Evolutionary conservation across 805 yeast species (phyloP), one percentile per base, ranked within the genome.

Genomic region (Zygoascus bituminiphila): DNA sequence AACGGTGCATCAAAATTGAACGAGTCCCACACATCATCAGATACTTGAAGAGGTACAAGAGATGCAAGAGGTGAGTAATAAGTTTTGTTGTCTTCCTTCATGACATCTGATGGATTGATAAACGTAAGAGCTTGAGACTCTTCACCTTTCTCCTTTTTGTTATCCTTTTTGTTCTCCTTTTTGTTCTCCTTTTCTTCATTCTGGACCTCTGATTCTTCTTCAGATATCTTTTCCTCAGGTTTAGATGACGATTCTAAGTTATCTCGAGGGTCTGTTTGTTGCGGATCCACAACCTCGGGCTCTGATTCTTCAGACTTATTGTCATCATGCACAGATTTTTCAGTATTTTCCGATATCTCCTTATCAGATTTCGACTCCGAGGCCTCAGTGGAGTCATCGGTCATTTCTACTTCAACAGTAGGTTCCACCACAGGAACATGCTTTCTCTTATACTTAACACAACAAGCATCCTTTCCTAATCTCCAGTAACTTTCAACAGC

Each of bases 401-500:
- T 22, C 12, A 8, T 15, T 29, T 33, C 23, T 2, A 44, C 48
- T 1, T 52, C 53, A 2, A 35, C 51, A 12, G 36, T 47, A 6
- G 56, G 45, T 35, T 59, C 56, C 25, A 55, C 54, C 9, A 79
- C 72, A 2, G 75, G 72, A 8, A 6, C 31, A 26, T 41, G 44
- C 44, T 19, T 41, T 14, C 8, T 23, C 54, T 70, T 75, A 45
- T 76, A 64, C 51, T 74, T 77, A 12, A 87, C 68, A 58, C 95
- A 82, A 53, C 78, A 74, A 19, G 75, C 76, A 6, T 62, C 66
- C 59, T 79, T 80, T 0, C 96, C 96, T 55, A 75, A 77, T 1
- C 59, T 69, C 94, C 95, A 87, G 62, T 80, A 88, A 52, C 86
- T 94, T 59, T 69, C 65, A 1, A 91, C 76, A 0, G 88, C 84